Conservation (phyloP, 2,329 filamentous ascomycete species). For the Thielaviopsis euricoi region DNA sequence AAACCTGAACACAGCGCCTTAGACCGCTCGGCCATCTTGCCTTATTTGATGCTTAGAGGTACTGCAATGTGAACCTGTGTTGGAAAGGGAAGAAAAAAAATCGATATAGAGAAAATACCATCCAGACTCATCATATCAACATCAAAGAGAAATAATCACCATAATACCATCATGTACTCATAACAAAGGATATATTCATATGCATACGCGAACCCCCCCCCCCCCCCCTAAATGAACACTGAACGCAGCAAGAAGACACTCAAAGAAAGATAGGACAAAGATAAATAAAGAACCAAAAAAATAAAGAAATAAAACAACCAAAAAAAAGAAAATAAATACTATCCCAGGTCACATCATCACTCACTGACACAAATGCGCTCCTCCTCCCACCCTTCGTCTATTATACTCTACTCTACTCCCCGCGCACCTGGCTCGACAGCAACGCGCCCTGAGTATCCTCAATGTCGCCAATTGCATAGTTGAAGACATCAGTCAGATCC, state of each 20-base stretch:
- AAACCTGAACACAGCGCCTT: neutral
- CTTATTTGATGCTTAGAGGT: neutral
- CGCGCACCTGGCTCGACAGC: conserved; percentile 25
- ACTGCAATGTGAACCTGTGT: too few species aligned
- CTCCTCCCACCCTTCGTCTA: too few species aligned
- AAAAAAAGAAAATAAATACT: conserved; percentile 9
- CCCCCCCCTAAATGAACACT: conserved; percentile 12
- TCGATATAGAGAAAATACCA: too few species aligned
- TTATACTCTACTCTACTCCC: too few species aligned
- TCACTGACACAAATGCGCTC: too few species aligned
- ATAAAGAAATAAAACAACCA: neutral
- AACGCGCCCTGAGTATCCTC: conserved; percentile 32
- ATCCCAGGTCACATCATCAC: neutral
- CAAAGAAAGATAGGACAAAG: too few species aligned
- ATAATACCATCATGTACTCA: too few species aligned
- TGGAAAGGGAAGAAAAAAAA: too few species aligned
- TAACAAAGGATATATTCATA: too few species aligned
- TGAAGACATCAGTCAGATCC: conserved; percentile 53
- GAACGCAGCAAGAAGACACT: neutral
- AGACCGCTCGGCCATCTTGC: neutral
- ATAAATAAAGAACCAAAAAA: neutral
- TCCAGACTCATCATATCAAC: too few species aligned
- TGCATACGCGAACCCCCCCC: too few species aligned
- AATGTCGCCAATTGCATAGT: conserved; percentile 56
- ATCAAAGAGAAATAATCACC: too few species aligned